These are phyloP conservation scores for Sporothrix humicola DNA, from an alignment of 2,329 filamentous ascomycete genomes.

Conservation along the genomic window DNA sequence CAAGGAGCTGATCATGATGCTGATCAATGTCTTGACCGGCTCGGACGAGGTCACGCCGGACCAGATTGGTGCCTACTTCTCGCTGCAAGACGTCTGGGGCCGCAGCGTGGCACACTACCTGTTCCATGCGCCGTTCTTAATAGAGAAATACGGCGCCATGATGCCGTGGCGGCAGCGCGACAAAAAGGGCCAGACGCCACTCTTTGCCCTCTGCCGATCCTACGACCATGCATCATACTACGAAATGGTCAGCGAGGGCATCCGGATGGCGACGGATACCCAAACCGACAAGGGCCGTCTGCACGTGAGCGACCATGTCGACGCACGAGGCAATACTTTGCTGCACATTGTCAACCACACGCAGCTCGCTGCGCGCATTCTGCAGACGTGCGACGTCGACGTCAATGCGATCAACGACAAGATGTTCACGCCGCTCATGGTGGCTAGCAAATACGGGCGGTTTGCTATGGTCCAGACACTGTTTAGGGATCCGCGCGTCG, in stretches of 20 bases:
- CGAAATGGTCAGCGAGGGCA: conserved; percentile 82
- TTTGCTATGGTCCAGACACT: conserved; percentile 90
- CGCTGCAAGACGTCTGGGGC: conserved; percentile 79
- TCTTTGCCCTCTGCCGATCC: conserved; percentile 92
- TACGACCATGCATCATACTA: conserved; percentile 91
- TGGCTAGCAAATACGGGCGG: conserved; percentile 96
- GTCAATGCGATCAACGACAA: conserved; percentile 96
- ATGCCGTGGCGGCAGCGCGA: conserved; percentile 90
- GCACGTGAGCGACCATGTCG: conserved; percentile 90
- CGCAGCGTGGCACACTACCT: conserved; percentile 94
- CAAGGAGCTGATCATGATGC: conserved; percentile 71
- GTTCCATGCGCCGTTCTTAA: conserved; percentile 85
- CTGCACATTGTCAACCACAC: conserved; percentile 94
- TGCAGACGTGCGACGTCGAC: conserved; percentile 89
- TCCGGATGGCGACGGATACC: conserved; percentile 72
- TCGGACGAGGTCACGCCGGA: conserved; percentile 54
- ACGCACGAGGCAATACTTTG: conserved; percentile 90
- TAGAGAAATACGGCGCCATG: conserved; percentile 74
- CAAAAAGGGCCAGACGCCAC: conserved; percentile 95
- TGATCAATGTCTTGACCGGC: conserved; percentile 72
- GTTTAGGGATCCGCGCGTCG: conserved; percentile 86
- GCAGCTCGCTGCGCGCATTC: conserved; percentile 73
- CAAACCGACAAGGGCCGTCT: conserved; percentile 82
- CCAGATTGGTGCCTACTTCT: conserved; percentile 70
- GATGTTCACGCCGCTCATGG: conserved; percentile 93